Conservation (phyloP, 2,329 filamentous ascomycete genomes). For the Cytospora piceicola region DNA sequence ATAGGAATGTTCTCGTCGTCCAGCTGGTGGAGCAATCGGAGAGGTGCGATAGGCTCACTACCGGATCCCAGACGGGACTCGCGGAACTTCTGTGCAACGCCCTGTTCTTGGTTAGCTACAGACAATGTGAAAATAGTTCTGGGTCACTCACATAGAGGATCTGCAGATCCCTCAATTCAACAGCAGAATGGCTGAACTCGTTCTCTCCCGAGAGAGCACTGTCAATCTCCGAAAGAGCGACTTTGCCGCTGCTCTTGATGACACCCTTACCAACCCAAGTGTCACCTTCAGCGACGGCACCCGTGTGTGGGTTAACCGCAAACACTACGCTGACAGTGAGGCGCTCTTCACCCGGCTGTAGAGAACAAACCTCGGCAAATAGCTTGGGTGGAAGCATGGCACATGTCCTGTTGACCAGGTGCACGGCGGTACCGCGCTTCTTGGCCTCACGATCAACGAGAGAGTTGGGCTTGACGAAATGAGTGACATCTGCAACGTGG, state of each 20-base stretch:
- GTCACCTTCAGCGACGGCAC: conserved; percentile 79
- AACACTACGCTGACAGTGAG: conserved; percentile 93
- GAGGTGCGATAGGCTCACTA: conserved; percentile 76
- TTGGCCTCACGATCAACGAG: conserved; percentile 96
- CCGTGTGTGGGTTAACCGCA: conserved; percentile 81
- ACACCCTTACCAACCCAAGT: conserved; percentile 94
- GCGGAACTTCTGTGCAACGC: conserved; percentile 86
- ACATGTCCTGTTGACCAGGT: conserved; percentile 86
- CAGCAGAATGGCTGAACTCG: conserved; percentile 65
- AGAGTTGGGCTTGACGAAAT: conserved; percentile 96
- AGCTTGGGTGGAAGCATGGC: conserved; percentile 87
- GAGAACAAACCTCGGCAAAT: conserved; percentile 83
- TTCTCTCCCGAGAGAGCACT: conserved; percentile 70
- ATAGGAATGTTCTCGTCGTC: conserved; percentile 98
- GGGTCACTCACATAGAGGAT: conserved; percentile 67
- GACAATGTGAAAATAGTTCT: not conserved
- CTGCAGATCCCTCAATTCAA: conserved; percentile 76
- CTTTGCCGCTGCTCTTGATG: conserved; percentile 86
- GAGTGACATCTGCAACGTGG: conserved; percentile 91
- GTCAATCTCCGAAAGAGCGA: conserved; percentile 86
- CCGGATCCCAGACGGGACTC: conserved; percentile 83
- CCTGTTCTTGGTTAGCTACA: conserved; percentile 46
- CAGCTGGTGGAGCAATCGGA: conserved; percentile 88
- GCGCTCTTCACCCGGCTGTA: conserved; percentile 84
- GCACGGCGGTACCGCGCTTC: conserved; percentile 95